Evolutionary conservation across 2,329 filamentous ascomycete genomes (phyloP), one percentile per base, ranked within the genome.

Genomic region (Ramularia endophylla): DNA sequence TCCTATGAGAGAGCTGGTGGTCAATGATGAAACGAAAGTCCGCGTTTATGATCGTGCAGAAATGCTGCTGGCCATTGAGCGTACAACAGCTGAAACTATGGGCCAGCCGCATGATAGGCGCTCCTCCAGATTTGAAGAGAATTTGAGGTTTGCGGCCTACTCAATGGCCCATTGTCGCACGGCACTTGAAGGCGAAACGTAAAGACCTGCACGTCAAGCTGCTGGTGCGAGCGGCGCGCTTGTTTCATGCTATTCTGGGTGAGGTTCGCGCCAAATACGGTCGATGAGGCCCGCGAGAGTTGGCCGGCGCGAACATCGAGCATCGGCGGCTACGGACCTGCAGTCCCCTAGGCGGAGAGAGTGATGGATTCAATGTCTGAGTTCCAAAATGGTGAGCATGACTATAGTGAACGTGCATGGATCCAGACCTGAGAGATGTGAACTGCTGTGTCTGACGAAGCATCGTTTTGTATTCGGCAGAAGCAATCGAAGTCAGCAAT

Each of bases 201-300:
- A 45, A 51, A 50, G 41, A 17, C 48, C 33, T 40, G 41, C 45
- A 40, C 33, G 22, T 41, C 40, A 47, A 46, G 43, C 36, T 36
- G 30, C 41, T 41, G 29, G 31, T 40, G 41, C 38, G 43, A 47
- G 47, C 51, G 41, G 50, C 56, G 58, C 58, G 58, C 53, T 52
- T 58, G 55, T 58, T 58, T 57, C 51, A 44, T 43, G 44, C 44
- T 53, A 55, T 52, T 41, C 43, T 44, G 28, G 43, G 40, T 25
- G 15, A n/a, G 27, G 30, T 36, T 43, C 35, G 40, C 36, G 32
- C 16, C 32, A 22, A 34, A 18, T 15, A 8, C 13, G 40, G 28
- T 40, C 31, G 39, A 33, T 25, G 35, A 28, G 29, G 25, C 20
- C 31, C 31, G 31, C 30, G 30, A 30, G 37, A 25, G 33, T 28